phyloP scores from a whole-genome alignment of 2,329 filamentous ascomycete species.

The Colletotrichum tabaci region DNA sequence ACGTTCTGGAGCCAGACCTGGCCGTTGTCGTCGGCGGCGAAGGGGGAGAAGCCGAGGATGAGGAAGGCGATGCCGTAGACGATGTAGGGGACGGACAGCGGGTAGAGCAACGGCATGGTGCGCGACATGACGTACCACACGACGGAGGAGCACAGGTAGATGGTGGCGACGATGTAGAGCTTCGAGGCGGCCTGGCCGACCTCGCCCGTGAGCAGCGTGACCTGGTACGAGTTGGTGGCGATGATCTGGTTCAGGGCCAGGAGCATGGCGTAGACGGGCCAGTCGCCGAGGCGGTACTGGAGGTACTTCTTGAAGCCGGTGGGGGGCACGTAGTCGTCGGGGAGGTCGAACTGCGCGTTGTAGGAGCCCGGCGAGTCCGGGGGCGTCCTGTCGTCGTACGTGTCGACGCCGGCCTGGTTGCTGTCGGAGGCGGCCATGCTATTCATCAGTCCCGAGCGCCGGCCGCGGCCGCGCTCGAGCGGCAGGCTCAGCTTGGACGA shows the following conservation, averaged over 20 bases:
- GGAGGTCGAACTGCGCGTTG: slow-evolving; percentile 70
- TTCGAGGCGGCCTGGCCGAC: slow-evolving; percentile 71
- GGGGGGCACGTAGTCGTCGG: slow-evolving; percentile 69
- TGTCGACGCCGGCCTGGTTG: not conserved
- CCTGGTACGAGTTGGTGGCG: slow-evolving; percentile 77
- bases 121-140: slow-evolving; percentile 77
- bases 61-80: slow-evolving; percentile 76
- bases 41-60: slow-evolving; percentile 73
- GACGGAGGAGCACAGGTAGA: slow-evolving; percentile 71
- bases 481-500: slow-evolving; percentile 38
- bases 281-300: slow-evolving; percentile 71
- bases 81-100: slow-evolving; percentile 72
- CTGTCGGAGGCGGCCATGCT: slow-evolving; percentile 21
- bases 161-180: slow-evolving; percentile 72
- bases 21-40: slow-evolving; percentile 54
- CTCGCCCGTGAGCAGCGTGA: slow-evolving; percentile 77
- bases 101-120: slow-evolving; percentile 68
- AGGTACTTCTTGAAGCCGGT: slow-evolving; percentile 67
- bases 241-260: slow-evolving; percentile 75
- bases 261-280: slow-evolving; percentile 75
- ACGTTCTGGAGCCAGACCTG: slow-evolving; percentile 69
- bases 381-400: slow-evolving; percentile 31
- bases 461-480: slow-evolving; percentile 29
- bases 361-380: slow-evolving; percentile 48
- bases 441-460: slow-evolving; percentile 31